phyloP scores from a whole-genome alignment of 306 rosid species.

The Lathyrus aphaca region DNA sequence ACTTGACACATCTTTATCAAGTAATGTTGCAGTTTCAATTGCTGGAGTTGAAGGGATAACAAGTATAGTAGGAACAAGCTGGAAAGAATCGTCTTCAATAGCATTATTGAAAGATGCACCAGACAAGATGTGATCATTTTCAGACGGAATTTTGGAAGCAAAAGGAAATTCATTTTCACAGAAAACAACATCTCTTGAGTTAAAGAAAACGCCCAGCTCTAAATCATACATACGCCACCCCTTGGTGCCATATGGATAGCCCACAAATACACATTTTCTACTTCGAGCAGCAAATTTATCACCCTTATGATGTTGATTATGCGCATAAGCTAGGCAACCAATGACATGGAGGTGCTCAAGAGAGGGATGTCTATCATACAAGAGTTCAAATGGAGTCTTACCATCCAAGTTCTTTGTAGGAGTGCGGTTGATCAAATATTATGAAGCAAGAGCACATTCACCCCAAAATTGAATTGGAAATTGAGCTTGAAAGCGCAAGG shows the following conservation, averaged over 20 bases:
- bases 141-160: background rate
- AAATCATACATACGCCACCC: too few species aligned
- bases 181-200: too few species aligned
- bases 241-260: too few species aligned
- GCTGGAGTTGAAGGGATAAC: background rate
- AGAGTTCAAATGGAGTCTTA: background rate
- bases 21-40: background rate
- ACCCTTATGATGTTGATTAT: too few species aligned
- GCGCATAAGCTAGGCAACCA: too few species aligned
- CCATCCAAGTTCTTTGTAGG: background rate
- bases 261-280: too few species aligned
- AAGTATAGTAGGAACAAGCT: background rate
- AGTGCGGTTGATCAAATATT: background rate
- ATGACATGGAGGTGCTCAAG: background rate
- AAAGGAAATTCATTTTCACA: too few species aligned
- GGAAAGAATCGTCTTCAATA: background rate
- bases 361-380: background rate
- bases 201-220: too few species aligned
- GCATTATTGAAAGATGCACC: background rate
- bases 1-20: background rate
- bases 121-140: background rate
- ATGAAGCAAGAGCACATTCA: too few species aligned
- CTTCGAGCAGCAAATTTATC: too few species aligned
- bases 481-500: too few species aligned
- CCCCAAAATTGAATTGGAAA: too few species aligned